phyloP scores from a whole-genome alignment of 768 basidiomycete species.

The Pleurotus ostreatus region DNA sequence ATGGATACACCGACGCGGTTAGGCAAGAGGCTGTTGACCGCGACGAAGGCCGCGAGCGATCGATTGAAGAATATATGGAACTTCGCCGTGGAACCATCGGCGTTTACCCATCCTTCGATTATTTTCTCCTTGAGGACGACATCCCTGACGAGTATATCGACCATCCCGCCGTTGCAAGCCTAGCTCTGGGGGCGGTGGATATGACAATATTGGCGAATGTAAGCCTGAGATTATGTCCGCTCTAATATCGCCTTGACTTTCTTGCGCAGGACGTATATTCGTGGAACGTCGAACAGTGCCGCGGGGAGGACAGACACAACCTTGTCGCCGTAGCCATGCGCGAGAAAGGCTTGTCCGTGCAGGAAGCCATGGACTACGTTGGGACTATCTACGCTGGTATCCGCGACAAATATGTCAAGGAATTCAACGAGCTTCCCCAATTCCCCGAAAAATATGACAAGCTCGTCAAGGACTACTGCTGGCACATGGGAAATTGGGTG shows the following conservation, averaged over 20 bases:
- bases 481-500: conserved; percentile 50
- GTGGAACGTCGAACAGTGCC: conserved; percentile 21
- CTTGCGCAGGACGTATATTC: conserved; percentile 16
- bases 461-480: conserved; percentile 36
- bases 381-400: conserved; percentile 29
- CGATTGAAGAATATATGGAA: conserved; percentile 34
- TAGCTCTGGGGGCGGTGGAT: conserved; percentile 26
- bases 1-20: conserved; percentile 31
- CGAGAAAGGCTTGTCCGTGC: conserved; percentile 30
- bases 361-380: conserved; percentile 36
- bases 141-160: conserved; percentile 37
- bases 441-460: conserved; percentile 38
- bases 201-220: conserved; percentile 32
- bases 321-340: conserved; percentile 51
- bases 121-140: conserved; percentile 30
- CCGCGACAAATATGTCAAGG: conserved; percentile 31
- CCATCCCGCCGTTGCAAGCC: conserved; percentile 30
- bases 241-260: not conserved
- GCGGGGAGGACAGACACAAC: conserved; percentile 35
- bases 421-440: conserved; percentile 31
- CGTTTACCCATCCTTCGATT: conserved; percentile 33
- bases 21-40: conserved; percentile 41
- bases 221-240: not conserved
- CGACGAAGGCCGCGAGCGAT: conserved; percentile 23
- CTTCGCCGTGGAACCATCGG: conserved; percentile 38